A percentile compares a stretch with the other conserved stretches of the same genome.
phyloP scores from a whole-genome alignment of 306 rosid genomes.

The Luffa aegyptiaca region DNA sequence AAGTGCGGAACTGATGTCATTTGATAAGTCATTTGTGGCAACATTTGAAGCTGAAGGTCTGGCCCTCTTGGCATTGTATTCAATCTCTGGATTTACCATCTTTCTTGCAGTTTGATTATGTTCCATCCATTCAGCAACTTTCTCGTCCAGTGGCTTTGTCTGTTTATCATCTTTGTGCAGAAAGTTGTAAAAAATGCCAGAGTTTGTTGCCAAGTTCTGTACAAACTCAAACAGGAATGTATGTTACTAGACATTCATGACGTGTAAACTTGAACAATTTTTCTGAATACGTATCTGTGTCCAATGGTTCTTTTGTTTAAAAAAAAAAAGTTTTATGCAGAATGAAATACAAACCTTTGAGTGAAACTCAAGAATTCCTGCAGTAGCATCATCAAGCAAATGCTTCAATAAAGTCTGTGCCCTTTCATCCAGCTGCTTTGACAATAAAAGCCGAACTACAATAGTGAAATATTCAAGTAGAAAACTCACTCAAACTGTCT shows the following conservation, averaged over 20 bases:
- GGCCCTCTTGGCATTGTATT: neutral
- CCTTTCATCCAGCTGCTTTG: conserved; percentile 26
- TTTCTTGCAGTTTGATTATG: neutral
- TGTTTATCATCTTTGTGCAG: neutral
- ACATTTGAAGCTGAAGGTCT: neutral
- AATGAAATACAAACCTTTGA: conserved; percentile 27
- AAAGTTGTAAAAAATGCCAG: neutral
- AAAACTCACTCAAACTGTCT: neutral
- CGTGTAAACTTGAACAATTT: neutral
- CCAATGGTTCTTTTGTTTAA: neutral
- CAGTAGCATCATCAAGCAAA: conserved; percentile 49
- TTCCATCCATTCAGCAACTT: conserved; percentile 1
- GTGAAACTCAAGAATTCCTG: conserved; percentile 28
- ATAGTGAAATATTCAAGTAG: neutral
- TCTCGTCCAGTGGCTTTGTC: neutral
- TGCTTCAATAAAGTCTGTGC: conserved; percentile 40
- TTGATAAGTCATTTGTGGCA: conserved; percentile 26
- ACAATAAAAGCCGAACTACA: neutral
- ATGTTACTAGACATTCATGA: neutral
- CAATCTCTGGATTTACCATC: conserved; percentile 14
- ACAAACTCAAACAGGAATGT: neutral
- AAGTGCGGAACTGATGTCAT: conserved; percentile 34
- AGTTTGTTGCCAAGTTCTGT: conserved; percentile 25
- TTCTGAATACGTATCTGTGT: neutral
- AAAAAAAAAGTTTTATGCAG: neutral